These are phyloP conservation scores for Ustilago curta DNA, from an alignment of 1,284 basidiomycete species.

Conservation along the genomic window DNA sequence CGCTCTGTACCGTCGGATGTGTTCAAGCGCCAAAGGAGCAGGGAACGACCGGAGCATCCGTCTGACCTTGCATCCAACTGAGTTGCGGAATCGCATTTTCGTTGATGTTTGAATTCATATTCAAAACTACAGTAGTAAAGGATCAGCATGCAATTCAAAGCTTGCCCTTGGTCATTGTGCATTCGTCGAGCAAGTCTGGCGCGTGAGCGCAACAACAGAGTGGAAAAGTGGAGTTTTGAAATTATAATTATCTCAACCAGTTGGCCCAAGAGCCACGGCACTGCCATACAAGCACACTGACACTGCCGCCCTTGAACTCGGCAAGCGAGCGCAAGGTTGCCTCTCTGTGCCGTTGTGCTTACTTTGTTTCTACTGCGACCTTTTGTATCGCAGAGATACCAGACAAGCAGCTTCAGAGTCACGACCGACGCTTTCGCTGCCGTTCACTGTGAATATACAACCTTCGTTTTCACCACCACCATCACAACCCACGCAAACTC, in stretches of 20 bases:
- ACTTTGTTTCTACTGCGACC: neutral
- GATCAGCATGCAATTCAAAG: neutral
- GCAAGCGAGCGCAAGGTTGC: neutral
- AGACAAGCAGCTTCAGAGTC: neutral
- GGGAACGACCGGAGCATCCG: neutral
- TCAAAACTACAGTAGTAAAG: neutral
- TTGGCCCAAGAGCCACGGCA: constrained; percentile 2
- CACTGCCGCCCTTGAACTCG: constrained; percentile 2
- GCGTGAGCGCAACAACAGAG: constrained; percentile 2
- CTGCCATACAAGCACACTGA: neutral
- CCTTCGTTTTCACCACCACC: neutral
- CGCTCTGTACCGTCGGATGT: neutral
- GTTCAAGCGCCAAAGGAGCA: neutral
- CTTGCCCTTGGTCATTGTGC: constrained; percentile 12
- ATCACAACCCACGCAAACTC: constrained; percentile 1
- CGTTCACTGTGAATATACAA: neutral
- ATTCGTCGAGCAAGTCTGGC: neutral
- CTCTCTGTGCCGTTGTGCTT: neutral
- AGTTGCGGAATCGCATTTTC: neutral
- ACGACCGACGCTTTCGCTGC: neutral
- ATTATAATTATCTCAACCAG: neutral
- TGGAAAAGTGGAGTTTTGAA: constrained; percentile 1
- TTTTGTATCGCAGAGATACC: constrained; percentile 4
- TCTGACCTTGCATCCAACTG: constrained; percentile 1
- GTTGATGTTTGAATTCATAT: neutral